Evolutionary conservation across 805 yeast species (phyloP).

Genomic region (Metschnikowia hibisci): DNA sequence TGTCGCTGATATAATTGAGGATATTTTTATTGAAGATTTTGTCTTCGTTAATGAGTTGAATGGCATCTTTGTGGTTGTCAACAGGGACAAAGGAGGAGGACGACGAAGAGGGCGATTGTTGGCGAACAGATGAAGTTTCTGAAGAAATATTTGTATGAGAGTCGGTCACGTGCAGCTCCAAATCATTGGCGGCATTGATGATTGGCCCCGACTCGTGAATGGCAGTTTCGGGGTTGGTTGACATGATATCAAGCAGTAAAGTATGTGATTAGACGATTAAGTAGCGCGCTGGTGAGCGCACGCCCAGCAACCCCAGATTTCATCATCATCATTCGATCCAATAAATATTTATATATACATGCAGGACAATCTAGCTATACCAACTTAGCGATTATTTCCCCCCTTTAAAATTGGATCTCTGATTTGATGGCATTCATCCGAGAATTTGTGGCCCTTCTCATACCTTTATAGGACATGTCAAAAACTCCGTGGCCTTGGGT

Average conservation of each 20-base stretch:
- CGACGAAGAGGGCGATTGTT: constrained; percentile 18
- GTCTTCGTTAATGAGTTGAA: constrained; percentile 61
- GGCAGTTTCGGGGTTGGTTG: not conserved
- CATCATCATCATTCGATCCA: not conserved
- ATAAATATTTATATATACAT: not conserved
- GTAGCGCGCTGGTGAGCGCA: constrained; percentile 2
- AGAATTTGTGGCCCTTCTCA: constrained; percentile 53
- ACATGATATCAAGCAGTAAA: not conserved
- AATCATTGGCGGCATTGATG: too few species aligned
- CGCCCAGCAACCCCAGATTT: constrained; percentile 6
- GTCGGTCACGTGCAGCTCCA: too few species aligned
- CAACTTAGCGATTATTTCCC: too few species aligned
- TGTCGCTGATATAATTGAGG: constrained; percentile 12
- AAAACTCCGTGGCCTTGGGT: constrained; percentile 89
- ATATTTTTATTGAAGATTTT: constrained; percentile 45
- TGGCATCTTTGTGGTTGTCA: constrained; percentile 37
- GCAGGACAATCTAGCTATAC: not conserved
- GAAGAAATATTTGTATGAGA: not conserved
- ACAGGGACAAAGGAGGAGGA: constrained; percentile 41
- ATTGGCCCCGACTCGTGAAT: not conserved
- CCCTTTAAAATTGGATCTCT: constrained; percentile 10
- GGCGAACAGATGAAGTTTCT: not conserved
- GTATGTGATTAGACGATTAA: not conserved
- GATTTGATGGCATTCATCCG: constrained; percentile 12
- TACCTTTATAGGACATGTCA: constrained; percentile 71